Evolutionary conservation across 2,329 filamentous ascomycete genomes (phyloP), one percentile per base, ranked within the genome.

Genomic region (Cladophialophora exuberans): DNA sequence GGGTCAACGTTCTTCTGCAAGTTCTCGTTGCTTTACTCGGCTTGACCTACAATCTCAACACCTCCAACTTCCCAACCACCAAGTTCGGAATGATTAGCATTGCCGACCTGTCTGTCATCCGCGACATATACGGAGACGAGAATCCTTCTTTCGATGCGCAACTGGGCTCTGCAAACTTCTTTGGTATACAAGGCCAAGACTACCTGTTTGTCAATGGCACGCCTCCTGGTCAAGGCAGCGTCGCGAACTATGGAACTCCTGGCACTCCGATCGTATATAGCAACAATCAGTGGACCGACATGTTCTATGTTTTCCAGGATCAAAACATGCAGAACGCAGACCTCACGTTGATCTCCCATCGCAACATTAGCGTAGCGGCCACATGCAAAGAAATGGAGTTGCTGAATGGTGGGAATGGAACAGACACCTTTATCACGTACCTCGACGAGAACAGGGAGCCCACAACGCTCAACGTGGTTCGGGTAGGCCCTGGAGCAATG

Each of bases 41-140:
- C 1, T 45, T 65, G 45, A 64, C 62, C 3, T 64, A 65, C 47
- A 59, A 54, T 25, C 52, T 65, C 33, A 53, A 61, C 36, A 57
- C 57, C 5, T 60, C 63, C 11, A 22, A 45, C 2, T 15, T 52
- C 26, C 59, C 59, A 2, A 39, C 92, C 6, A 85, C 93, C 49
- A 97, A 97, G 82, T 99, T 94, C 93, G 94, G 91, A 3, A 88
- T 96, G 38, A 97, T 97, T 76, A 92, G 91, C 70, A 86, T 92
- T 62, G 90, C 92, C 67, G 97, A 96, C 68, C 81, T 97, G 6
- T 79, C 96, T 11, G 97, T 97, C 82, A 97, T 62, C 39, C 52
- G 52, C 22, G 59, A 62, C 26, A 20, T 59, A 11, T 62, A 56
- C 56, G 46, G 49, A 7, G 36, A 30, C 18, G 43, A 55, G 10